Evolutionary conservation across 306 rosid species (phyloP), one percentile per base, ranked within the genome.

Genomic region (Vigna reflexopilosa): DNA sequence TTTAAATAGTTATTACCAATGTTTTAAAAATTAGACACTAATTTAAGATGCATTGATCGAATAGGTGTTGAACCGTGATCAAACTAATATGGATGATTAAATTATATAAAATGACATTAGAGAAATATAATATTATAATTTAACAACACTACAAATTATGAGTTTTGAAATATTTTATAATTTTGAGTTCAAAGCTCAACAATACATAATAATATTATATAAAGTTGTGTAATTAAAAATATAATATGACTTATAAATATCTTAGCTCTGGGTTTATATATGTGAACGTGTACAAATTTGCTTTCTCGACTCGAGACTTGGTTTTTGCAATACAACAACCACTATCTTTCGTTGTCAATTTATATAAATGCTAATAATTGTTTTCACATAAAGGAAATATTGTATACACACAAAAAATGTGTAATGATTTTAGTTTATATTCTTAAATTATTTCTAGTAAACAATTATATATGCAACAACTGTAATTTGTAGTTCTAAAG

Each of bases 201-300:
- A 6, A 36, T 6, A 7, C 8, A 36, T 36, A 36, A 7, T 36
- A 36, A 42, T 30, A 14, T 59, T 59, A 28, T 14, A 28, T 6
- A 28, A 26, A 8, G 7, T 15, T 32, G 3, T 32, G 47, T 7
- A 8, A 8, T 63, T 55, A 55, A 55, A 55, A 10, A 52, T 6
- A 5, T 15, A 7, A 7, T 34, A 11, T 13, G 15, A 14, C 42
- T 59, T 2, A 57, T 26, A 71, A 17, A 51, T 52, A 49, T 38
- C 40, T 38, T 55, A 38, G 17, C 19, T 58, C 9, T 24, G 57
- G 47, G 45, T 44, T 58, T 57, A 42, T 40, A 26, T 1, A 8
- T 19, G 42, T 19, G 58, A 9, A 36, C 68, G 75, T 67, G 68
- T 54, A 55, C 75, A n/a, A 55, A 4, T 77, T 67, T 77, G 68